Evolutionary conservation across 192 early-diverging fungal genomes (phyloP), one percentile per base, ranked within the genome.

Genomic region (Funneliformis geosporum): DNA sequence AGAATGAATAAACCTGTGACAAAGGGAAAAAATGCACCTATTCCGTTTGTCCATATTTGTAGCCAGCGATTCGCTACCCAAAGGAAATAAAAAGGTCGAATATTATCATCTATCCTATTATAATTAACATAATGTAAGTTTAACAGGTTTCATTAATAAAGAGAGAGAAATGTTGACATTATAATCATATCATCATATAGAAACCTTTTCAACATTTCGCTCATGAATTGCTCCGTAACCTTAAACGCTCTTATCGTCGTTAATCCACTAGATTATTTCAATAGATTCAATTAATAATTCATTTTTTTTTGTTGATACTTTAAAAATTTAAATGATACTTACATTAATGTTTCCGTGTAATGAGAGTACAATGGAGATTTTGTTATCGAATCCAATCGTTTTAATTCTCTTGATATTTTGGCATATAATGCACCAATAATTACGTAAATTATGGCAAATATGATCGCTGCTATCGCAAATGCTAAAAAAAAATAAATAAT

Each of bases 191-290:
- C n/a, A n/a, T n/a, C n/a, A 33, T 23, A 67, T 67, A 67, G 2
- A 39, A 40, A 71, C 69, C 18, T 90, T 39, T 68, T 62, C 80
- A 89, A 76, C 33, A 92, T 90, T 64, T 90, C 88, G 38, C 82
- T 78, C 42, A 90, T 81, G 80, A 95, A 95, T 61, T 89, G 83
- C 5, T 88, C 82, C 79, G 94, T 85, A 18, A 85, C 86, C 9
- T 93, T 91, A 83, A 92, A 98, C 11, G 96, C 96, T 25, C 96
- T 91, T 50, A 98, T 95, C 7, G 93, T 94, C 42, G 92, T 82
- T 50, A 92, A 87, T 60, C 95, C 95, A 11, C 69, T 71, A 71
- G 8, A 46, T 44, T 44, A 42, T n/a, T 43, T 18, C 8, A 25
- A 21, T 55, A 18, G 9, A n/a, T 14, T 25, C 2, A 25, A 44